Evolutionary conservation across 2,329 filamentous ascomycete species (phyloP).

Genomic region (Ilyonectria sp.): DNA sequence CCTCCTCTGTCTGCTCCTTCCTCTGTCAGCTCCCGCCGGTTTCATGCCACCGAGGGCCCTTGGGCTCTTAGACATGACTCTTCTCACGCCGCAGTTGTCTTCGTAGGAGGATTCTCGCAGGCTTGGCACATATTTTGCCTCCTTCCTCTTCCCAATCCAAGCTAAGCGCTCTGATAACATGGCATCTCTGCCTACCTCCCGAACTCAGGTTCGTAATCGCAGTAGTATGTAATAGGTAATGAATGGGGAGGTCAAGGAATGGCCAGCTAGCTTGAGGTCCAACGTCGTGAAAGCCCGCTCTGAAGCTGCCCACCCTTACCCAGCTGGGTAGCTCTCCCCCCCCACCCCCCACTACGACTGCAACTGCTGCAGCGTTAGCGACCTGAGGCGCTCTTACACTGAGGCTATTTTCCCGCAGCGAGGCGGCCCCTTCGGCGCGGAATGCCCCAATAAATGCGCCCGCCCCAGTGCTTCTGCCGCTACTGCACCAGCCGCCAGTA

Average conservation of each 20-base stretch:
- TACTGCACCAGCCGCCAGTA: constrained; percentile 47
- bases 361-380: constrained; percentile 14
- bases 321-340: constrained; percentile 40
- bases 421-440: constrained; percentile 44
- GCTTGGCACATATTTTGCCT: neutral
- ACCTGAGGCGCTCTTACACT: neutral
- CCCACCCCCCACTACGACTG: constrained; percentile 36
- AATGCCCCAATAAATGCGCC: constrained; percentile 29
- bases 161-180: constrained; percentile 4
- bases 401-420: neutral
- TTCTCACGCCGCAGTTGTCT: neutral
- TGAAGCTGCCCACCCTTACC: constrained; percentile 33
- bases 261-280: constrained; percentile 8
- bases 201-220: neutral
- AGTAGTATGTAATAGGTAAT: constrained; percentile 14
- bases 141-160: neutral
- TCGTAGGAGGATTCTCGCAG: neutral
- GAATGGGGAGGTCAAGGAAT: constrained; percentile 15
- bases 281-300: constrained; percentile 6
- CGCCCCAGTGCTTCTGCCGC: constrained; percentile 42
- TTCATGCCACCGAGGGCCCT: constrained; percentile 2
- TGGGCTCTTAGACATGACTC: neutral
- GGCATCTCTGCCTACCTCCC: neutral
- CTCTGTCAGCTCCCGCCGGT: neutral
- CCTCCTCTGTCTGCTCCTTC: neutral